Evolutionary conservation across 2,329 filamentous ascomycete species (phyloP), one percentile per base, ranked within the genome.

Genomic region (Stachybotrys echinatus): DNA sequence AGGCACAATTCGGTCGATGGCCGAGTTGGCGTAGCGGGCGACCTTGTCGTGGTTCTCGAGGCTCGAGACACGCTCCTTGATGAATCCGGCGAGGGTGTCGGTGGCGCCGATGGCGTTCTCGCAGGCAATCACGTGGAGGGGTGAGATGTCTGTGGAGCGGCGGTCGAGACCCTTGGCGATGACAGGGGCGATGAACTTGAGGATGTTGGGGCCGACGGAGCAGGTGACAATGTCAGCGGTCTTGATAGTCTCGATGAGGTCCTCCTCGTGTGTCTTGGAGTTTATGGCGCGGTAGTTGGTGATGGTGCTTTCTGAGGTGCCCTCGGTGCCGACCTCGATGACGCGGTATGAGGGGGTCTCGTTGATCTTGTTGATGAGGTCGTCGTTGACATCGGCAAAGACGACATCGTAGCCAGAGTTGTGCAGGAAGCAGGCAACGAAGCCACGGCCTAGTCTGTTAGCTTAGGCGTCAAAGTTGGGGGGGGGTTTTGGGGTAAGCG

Each of bases 71-170:
- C 85, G 84, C 46, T 84, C 76, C 69, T 86, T 87, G 76, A 95
- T 95, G 76, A 87, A 84, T 39, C 80, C 81, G 57, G 87, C 89
- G 47, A 96, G 86, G 38, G 88, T 89, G 66, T 94, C 89, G 46
- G 94, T 97, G 62, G 91, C 94, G 57, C 89, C 89, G 66, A 97
- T 96, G 67, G 90, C 90, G 71, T 99, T 99, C 77, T 99, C 94
- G 72, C 94, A 99, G 51, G 94, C 94, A 72, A 99, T 96, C 65
- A 99, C 89, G 20, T 92, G 85, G 40, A 97, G 72, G 7, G 92
- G 92, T 54, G 80, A 80, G 49, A 69, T 65, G 42, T 78, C 73
- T 14, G 70, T 65, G n/a, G 83, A 79, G 56, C 94, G 87, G 57
- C 80, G 79, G 66, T 92, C 86, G 56, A 99, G 89, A 58, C 89